Percentiles rank a stretch among this genome's conserved stretches.
These are phyloP conservation scores for Solanum hybrid DNA, from an alignment of 305 asterid species.

Conservation along the genomic window DNA sequence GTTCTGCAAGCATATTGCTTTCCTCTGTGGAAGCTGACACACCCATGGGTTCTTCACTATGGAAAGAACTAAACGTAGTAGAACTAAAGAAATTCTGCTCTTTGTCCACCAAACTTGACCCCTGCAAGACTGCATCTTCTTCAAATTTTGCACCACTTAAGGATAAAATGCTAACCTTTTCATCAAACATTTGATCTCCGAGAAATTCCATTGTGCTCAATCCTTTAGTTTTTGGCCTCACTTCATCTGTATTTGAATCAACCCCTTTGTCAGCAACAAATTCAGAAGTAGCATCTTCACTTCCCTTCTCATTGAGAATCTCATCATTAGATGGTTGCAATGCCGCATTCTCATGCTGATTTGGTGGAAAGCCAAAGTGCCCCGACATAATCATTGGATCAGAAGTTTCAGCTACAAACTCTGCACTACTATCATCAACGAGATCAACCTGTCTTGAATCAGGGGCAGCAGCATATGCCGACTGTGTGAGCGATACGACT, in stretches of 20 bases:
- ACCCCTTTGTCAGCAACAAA: slow-evolving; percentile 14
- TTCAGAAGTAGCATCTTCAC: slow-evolving; percentile 14
- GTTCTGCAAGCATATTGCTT: slow-evolving; percentile 12
- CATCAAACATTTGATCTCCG: slow-evolving; percentile 20
- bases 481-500: slow-evolving; percentile 52
- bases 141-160: slow-evolving; percentile 21
- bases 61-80: slow-evolving; percentile 15
- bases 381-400: slow-evolving; percentile 52
- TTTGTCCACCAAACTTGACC: slow-evolving; percentile 14
- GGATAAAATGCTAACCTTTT: slow-evolving; percentile 14
- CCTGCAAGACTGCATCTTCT: slow-evolving; percentile 15
- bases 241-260: slow-evolving; percentile 21
- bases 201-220: slow-evolving; percentile 24
- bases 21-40: slow-evolving; percentile 17
- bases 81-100: slow-evolving; percentile 25
- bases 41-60: slow-evolving; percentile 14
- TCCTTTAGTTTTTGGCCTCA: slow-evolving; percentile 22
- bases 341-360: slow-evolving; percentile 21
- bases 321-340: slow-evolving; percentile 17
- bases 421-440: slow-evolving; percentile 11
- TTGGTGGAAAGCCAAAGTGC: slow-evolving; percentile 39
- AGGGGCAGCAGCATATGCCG: slow-evolving; percentile 57
- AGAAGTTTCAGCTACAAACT: slow-evolving; percentile 29
- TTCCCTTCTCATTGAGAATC: slow-evolving; percentile 10
- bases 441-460: slow-evolving; percentile 22